Base-by-base conservation (phyloP, 768 basidiomycete species). In the Piloderma croceum region DNA sequence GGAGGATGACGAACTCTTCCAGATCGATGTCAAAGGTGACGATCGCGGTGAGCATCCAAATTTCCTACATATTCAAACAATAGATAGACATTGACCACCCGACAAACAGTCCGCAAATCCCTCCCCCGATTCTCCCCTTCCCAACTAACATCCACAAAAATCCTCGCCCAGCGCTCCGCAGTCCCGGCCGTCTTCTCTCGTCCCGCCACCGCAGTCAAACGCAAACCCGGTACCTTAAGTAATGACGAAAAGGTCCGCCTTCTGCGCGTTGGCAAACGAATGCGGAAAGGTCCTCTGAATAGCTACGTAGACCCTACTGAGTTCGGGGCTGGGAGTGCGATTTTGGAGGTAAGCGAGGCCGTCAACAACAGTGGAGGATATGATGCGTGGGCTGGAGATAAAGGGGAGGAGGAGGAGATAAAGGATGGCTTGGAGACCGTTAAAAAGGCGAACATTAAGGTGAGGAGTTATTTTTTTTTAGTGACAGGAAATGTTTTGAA, bases 81-180 rank as follows among this genome's bases (percentile, higher is more conserved):
- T n/a, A n/a, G n/a, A n/a, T n/a, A n/a, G n/a, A n/a, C n/a, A n/a
- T n/a, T n/a, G n/a, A n/a, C n/a, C n/a, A n/a, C n/a, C n/a, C n/a
- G n/a, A n/a, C n/a, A n/a, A n/a, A 18, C 45, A 88, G 84, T 83
- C 42, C 78, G 84, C 39, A 75, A 72, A 48, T 53, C 64, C 4
- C 55, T 81, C 0, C 77, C 78, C 9, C 69, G 73, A 44, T 79
- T 72, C 56, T 77, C 77, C 7, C 67, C 61, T 20, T 49, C 65
- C 3, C 65, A 73, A 34, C 61, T 88, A 9, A 81, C 72, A 15
- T 88, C 89, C 0, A 65, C 83, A 2, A 85, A 85, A 69, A 84
- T 94, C 23, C 77, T 96, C 12, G 62, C 80, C 0, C 80, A 91
- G 55, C 83, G 91, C 15, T 93, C 91, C 2, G 91, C 92, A 5